A percentile compares a stretch with the other conserved stretches of the same genome.
Conservation (phyloP, 495 filamentous ascomycete genomes). For the Physcia stellaris region DNA sequence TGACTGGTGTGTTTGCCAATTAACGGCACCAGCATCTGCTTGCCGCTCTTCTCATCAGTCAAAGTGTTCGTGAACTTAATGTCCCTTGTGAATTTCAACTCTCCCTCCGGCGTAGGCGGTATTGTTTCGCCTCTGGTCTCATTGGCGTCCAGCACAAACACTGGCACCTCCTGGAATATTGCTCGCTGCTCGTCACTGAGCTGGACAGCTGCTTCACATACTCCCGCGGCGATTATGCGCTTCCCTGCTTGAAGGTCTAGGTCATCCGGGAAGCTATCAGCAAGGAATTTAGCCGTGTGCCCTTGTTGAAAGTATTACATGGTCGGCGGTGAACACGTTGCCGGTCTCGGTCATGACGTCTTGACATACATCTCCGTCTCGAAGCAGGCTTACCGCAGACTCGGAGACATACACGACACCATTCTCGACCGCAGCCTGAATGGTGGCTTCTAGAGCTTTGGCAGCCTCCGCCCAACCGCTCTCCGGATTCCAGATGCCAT, state of each 20-base stretch:
- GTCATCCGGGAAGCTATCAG: constrained; percentile 32
- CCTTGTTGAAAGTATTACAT: constrained; percentile 41
- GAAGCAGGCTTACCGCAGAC: constrained; percentile 28
- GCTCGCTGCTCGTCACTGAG: background rate
- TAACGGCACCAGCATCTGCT: background rate
- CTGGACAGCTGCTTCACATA: background rate
- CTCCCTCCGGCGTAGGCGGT: background rate
- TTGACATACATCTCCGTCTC: constrained; percentile 22
- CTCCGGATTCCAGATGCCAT: background rate
- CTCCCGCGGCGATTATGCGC: constrained; percentile 37
- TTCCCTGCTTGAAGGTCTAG: constrained; percentile 32
- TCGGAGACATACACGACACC: background rate
- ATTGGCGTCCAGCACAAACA: background rate
- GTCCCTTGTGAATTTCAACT: background rate
- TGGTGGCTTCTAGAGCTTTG: background rate
- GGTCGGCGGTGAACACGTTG: constrained; percentile 25
- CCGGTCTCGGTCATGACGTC: constrained; percentile 35
- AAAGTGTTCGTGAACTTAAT: background rate
- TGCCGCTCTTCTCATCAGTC: background rate
- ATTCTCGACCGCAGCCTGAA: background rate
- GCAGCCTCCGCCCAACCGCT: background rate
- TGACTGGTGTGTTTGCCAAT: constrained; percentile 9
- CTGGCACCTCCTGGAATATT: background rate
- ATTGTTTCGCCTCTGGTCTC: background rate
- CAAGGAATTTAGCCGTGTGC: constrained; percentile 48